These are phyloP conservation scores for Cadophora luteo-olivacea DNA, from an alignment of 2,329 filamentous ascomycete genomes.

Conservation along the genomic window DNA sequence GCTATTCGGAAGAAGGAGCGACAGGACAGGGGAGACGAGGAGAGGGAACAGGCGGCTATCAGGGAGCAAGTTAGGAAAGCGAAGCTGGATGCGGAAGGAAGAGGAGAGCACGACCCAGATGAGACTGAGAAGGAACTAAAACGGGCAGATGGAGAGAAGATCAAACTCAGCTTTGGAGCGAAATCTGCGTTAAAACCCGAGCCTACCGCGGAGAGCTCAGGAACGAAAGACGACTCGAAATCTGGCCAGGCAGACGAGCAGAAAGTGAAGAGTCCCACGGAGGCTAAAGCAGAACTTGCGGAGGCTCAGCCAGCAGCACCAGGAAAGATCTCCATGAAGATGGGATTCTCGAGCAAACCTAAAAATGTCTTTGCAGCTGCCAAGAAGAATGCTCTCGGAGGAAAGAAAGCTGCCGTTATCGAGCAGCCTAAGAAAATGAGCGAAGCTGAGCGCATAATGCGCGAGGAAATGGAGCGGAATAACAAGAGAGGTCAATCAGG, in stretches of 20 bases:
- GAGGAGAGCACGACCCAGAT: slow-evolving; percentile 51
- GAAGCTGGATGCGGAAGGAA: slow-evolving; percentile 61
- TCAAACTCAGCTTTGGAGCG: slow-evolving; percentile 71
- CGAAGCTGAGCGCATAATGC: slow-evolving; percentile 89
- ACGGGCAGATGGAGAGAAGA: slow-evolving; percentile 75
- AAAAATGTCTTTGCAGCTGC: slow-evolving; percentile 77
- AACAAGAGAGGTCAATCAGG: slow-evolving; percentile 57
- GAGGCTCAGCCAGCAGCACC: slow-evolving; percentile 31
- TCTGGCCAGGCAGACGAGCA: not conserved
- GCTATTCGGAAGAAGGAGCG: slow-evolving; percentile 83
- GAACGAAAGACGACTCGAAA: not conserved
- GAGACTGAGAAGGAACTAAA: slow-evolving; percentile 57
- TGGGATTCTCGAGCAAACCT: slow-evolving; percentile 67
- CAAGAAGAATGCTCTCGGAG: slow-evolving; percentile 74
- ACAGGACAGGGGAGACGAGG: slow-evolving; percentile 89
- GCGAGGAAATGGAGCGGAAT: slow-evolving; percentile 78
- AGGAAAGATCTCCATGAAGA: slow-evolving; percentile 67
- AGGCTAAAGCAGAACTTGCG: slow-evolving; percentile 18
- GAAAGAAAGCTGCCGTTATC: slow-evolving; percentile 65
- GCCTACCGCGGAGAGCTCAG: not conserved
- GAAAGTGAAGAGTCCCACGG: not conserved
- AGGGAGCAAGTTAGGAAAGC: slow-evolving; percentile 84
- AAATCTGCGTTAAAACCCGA: slow-evolving; percentile 40
- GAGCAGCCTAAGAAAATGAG: slow-evolving; percentile 83
- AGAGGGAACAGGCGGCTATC: slow-evolving; percentile 83